Conservation (phyloP, 140 eudicot genomes). For the Eryngium alpinum region DNA sequence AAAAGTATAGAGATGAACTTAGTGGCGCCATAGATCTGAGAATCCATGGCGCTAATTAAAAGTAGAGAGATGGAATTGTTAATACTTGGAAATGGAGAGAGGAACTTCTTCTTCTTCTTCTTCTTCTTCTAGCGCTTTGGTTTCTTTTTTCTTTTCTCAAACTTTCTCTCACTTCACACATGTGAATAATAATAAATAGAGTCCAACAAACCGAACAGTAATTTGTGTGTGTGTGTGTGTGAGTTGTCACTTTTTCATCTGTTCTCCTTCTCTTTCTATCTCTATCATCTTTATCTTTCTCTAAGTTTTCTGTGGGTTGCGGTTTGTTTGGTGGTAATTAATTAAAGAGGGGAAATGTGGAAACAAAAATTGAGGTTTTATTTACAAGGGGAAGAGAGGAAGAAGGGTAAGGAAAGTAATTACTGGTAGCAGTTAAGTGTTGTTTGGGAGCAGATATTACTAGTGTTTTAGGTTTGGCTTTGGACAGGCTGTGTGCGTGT, state of each 20-base stretch:
- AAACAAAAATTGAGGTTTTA: not conserved
- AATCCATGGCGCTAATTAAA: constrained; percentile 48
- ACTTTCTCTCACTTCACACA: constrained; percentile 19
- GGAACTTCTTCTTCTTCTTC: not conserved
- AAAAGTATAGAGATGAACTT: constrained; percentile 18
- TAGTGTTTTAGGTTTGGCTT: not conserved
- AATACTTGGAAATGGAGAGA: constrained; percentile 13
- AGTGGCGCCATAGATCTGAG: constrained; percentile 60
- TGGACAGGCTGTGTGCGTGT: constrained; percentile 6
- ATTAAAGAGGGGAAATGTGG: not conserved
- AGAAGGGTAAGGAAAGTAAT: not conserved
- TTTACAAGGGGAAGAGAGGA: not conserved
- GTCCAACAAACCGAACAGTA: constrained; percentile 2
- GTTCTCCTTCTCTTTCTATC: no score
- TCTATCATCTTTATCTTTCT: not conserved
- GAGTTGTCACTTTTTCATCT: no score
- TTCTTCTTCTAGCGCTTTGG: not conserved
- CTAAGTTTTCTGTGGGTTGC: not conserved
- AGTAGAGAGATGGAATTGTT: constrained; percentile 1
- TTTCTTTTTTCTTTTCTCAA: not conserved
- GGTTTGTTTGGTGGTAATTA: not conserved
- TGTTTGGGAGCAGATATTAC: constrained; percentile 5
- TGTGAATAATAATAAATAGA: constrained; percentile 15
- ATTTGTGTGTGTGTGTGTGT: not conserved
- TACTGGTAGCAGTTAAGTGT: not conserved